These are phyloP conservation scores for Polytrichum commune DNA, from an alignment of 225 moss, liverwort and hornwort species.

Conservation along the genomic window DNA sequence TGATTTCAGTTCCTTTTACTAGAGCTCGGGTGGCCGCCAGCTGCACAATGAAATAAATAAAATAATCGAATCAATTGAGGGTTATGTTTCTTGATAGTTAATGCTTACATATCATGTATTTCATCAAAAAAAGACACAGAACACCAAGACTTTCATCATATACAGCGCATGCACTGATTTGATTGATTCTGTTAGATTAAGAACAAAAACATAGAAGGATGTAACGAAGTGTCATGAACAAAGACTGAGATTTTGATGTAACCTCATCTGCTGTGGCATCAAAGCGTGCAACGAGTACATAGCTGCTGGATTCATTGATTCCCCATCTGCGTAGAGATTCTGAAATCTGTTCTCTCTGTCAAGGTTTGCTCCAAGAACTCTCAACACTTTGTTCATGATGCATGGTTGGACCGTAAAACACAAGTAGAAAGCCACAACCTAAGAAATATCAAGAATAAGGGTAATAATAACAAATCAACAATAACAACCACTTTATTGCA, in stretches of 20 bases:
- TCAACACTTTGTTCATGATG: too few relatives aligned
- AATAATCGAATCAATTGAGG: too few relatives aligned
- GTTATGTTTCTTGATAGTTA: too few relatives aligned
- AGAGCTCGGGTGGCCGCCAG: constrained; percentile 58
- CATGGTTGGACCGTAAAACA: too few relatives aligned
- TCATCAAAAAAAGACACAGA: too few relatives aligned
- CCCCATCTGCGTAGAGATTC: constrained; percentile 92
- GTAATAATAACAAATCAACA: background rate
- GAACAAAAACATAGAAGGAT: too few relatives aligned
- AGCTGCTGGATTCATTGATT: constrained; percentile 64
- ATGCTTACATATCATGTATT: too few relatives aligned
- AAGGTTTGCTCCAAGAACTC: constrained; percentile 20
- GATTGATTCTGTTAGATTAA: too few relatives aligned
- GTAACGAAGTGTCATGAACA: too few relatives aligned
- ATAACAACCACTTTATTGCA: background rate
- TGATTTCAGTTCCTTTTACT: constrained; percentile 73
- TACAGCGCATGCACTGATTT: too few relatives aligned
- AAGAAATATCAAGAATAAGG: background rate
- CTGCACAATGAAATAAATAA: constrained; percentile 23
- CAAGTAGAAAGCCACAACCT: background rate
- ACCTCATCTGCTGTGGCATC: constrained; percentile 70
- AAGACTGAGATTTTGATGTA: background rate
- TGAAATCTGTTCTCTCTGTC: constrained; percentile 53
- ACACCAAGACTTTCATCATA: too few relatives aligned
- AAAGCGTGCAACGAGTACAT: constrained; percentile 63